Conservation (phyloP, 129 eudicot species). For the Ambrosia artemisiifolia region DNA sequence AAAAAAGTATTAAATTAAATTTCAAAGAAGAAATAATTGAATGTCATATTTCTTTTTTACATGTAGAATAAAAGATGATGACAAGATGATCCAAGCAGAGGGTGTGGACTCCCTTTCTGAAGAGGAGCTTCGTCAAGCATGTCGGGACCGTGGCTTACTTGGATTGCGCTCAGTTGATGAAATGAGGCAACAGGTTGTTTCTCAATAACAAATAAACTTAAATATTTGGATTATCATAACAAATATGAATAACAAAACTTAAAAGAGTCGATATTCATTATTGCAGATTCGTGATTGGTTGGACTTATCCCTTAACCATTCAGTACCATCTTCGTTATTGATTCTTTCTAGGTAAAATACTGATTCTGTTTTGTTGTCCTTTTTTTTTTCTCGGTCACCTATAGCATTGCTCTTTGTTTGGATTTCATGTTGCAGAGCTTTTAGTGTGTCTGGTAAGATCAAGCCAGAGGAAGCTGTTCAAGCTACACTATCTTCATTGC, state of each 20-base stretch:
- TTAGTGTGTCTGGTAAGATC: slow-evolving; percentile 75
- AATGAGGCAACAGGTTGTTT: slow-evolving; percentile 82
- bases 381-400: background rate
- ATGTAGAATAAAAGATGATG: slow-evolving; percentile 81
- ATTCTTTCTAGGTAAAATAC: slow-evolving; percentile 81
- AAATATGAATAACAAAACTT: background rate
- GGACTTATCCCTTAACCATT: slow-evolving; percentile 91
- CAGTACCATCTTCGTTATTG: slow-evolving; percentile 92
- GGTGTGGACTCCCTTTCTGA: slow-evolving; percentile 93
- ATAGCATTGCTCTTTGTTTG: background rate
- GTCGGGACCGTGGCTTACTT: slow-evolving; percentile 91
- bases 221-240: background rate
- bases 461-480: slow-evolving; percentile 93
- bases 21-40: background rate
- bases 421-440: slow-evolving; percentile 54
- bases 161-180: slow-evolving; percentile 85
- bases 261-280: background rate
- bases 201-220: slow-evolving; percentile 8
- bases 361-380: background rate
- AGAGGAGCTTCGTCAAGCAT: slow-evolving; percentile 94
- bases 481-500: slow-evolving; percentile 89
- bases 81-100: slow-evolving; percentile 85
- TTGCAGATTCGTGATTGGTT: slow-evolving; percentile 93
- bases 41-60: background rate
- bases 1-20: background rate